phyloP scores from a whole-genome alignment of 2,329 filamentous ascomycete species.

The Colletotrichum lindemuthianum region DNA sequence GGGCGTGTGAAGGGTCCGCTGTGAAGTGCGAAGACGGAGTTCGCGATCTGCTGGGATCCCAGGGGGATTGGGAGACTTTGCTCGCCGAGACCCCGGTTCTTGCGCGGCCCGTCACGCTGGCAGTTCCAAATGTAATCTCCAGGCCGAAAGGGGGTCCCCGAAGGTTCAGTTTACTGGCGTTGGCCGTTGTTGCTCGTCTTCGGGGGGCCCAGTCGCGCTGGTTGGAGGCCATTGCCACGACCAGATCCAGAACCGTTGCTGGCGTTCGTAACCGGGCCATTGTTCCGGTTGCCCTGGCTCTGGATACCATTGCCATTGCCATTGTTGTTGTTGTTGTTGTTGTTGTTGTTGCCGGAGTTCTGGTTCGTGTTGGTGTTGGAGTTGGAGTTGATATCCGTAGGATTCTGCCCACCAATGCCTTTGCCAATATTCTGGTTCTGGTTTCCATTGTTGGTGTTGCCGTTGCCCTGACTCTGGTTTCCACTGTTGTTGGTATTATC shows the following conservation, averaged over 20 bases:
- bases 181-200: constrained; percentile 10
- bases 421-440: constrained; percentile 1
- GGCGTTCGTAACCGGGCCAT: background rate
- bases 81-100: background rate
- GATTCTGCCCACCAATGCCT: background rate
- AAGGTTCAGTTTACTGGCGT: background rate
- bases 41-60: too few relatives aligned
- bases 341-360: background rate
- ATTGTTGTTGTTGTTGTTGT: constrained; percentile 6
- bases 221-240: background rate
- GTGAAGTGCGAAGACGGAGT: background rate
- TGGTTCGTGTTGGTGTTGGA: too few relatives aligned
- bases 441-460: background rate
- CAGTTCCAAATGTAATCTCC: too few relatives aligned
- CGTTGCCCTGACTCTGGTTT: background rate
- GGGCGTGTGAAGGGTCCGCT: background rate
- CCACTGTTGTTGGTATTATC: background rate
- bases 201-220: constrained; percentile 17
- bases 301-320: background rate
- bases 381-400: background rate
- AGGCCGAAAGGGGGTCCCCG: too few relatives aligned
- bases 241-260: background rate
- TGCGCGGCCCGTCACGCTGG: background rate
- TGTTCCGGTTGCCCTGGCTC: background rate
- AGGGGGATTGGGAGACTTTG: too few relatives aligned